Evolutionary conservation across 306 rosid species (phyloP), one percentile per base, ranked within the genome.

Genomic region (Rosa multiflora): DNA sequence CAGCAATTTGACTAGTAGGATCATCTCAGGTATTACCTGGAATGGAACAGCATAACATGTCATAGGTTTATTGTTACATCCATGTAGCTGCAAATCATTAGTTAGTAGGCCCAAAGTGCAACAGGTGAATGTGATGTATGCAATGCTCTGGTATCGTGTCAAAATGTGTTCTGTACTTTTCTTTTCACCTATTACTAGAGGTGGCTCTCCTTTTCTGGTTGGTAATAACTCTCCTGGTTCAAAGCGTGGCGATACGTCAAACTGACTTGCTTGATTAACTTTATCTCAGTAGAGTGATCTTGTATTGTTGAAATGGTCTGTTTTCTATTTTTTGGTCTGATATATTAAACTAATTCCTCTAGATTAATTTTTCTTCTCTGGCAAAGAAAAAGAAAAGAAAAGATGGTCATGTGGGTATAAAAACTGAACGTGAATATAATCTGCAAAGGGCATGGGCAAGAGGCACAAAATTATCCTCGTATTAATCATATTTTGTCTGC

Each of bases 1-100:
- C 99, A 95, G 81, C 97, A 93, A 44, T 95, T 90, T 79, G 98
- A 95, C 87, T 91, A 89, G 87, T 53, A 29, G 29, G 32, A 43
- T 15, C 20, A 20, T 71, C n/a, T 73, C 61, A 78, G 72, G 81
- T 48, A 21, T 52, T 23, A 55, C 29, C 29, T 64, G 43, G 70
- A 64, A 35, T 44, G 51, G 81, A 59, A 20, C 42, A 66, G 72
- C 72, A 59, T 56, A 80, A 42, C 72, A 29, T 79, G 81, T 79
- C 20, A 58, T 77, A 66, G 72, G 72, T 64, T 68, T 67, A 9
- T 51, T 81, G 53, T 40, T 73, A 53, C 80, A 62, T 53, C 29
- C 8, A 35, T 39, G 39, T 21, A 55, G 67, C 67, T 3, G 40
- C 62, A n/a, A n/a, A 55, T 23, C 35, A 10, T 8, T 11, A 53